Evolutionary conservation across 345 rosid genomes (phyloP).

Genomic region (Stellera chamaejasme): DNA sequence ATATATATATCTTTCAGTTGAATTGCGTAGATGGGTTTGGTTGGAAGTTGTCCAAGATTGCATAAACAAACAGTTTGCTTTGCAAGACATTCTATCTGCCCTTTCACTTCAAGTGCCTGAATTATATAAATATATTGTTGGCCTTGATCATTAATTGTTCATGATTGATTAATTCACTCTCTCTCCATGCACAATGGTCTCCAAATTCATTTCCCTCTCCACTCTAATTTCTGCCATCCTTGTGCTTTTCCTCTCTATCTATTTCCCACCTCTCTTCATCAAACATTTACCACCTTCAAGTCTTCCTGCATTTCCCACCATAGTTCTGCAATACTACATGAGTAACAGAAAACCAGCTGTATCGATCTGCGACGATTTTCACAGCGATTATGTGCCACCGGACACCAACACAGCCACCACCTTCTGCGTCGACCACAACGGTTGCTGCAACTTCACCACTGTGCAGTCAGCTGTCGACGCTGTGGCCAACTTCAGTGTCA

Average conservation of each 20-base stretch:
- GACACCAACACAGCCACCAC: slow-evolving; percentile 58
- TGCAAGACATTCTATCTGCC: slow-evolving; percentile 79
- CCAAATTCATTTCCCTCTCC: slow-evolving; percentile 22
- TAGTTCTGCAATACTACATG: slow-evolving; percentile 5
- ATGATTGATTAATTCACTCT: neutral
- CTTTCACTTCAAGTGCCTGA: slow-evolving; percentile 66
- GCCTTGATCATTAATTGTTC: neutral
- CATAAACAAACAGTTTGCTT: slow-evolving; percentile 45
- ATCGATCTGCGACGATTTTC: slow-evolving; percentile 68
- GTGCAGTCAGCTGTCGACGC: slow-evolving; percentile 79
- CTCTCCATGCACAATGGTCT: slow-evolving; percentile 23
- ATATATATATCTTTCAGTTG: too few relatives aligned
- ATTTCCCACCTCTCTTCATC: slow-evolving; percentile 13
- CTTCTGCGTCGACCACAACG: slow-evolving; percentile 68
- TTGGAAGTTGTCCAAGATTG: slow-evolving; percentile 18
- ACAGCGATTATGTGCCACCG: slow-evolving; percentile 49
- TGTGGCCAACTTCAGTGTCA: slow-evolving; percentile 41
- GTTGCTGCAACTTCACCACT: slow-evolving; percentile 82
- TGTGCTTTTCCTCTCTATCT: slow-evolving; percentile 23
- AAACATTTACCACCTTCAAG: slow-evolving; percentile 4
- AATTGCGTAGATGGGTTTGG: slow-evolving; percentile 2
- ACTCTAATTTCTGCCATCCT: slow-evolving; percentile 28
- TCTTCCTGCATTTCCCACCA: slow-evolving; percentile 13
- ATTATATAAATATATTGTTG: too few relatives aligned
- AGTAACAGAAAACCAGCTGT: slow-evolving; percentile 10